Conservation (phyloP, 768 basidiomycete species). For the Cystobasidium onofrii region DNA sequence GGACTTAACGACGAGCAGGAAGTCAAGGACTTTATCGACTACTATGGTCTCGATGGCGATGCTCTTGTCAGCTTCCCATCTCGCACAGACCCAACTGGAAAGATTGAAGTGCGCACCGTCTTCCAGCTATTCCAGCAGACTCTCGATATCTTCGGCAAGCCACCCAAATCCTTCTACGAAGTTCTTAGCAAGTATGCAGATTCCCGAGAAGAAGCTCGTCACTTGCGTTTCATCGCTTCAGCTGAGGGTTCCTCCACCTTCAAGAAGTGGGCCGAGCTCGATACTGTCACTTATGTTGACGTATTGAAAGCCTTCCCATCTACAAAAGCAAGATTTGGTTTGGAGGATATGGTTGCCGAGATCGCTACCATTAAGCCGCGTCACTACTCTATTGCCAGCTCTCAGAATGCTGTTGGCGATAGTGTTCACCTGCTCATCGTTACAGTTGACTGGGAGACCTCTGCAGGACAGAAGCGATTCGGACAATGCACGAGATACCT, state of each 20-base stretch:
- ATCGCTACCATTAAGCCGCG: constrained; percentile 94
- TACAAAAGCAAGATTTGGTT: constrained; percentile 57
- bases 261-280: constrained; percentile 91
- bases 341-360: constrained; percentile 55
- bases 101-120: constrained; percentile 80
- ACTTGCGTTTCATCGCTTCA: constrained; percentile 83
- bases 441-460: constrained; percentile 85
- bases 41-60: constrained; percentile 80
- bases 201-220: constrained; percentile 60
- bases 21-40: constrained; percentile 75
- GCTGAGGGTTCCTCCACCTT: constrained; percentile 84
- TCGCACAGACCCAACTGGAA: constrained; percentile 53
- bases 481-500: constrained; percentile 98
- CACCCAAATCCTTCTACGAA: constrained; percentile 90
- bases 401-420: constrained; percentile 89
- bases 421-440: constrained; percentile 91
- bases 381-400: constrained; percentile 95
- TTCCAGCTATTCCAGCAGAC: constrained; percentile 94
- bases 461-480: constrained; percentile 62
- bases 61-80: constrained; percentile 74
- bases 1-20: constrained; percentile 93
- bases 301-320: constrained; percentile 66
- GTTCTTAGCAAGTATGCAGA: constrained; percentile 72
- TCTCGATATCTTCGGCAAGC: constrained; percentile 89
- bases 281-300: constrained; percentile 88